phyloP scores from a whole-genome alignment of 768 basidiomycete genomes.

The Candolleomyces eurysporus region DNA sequence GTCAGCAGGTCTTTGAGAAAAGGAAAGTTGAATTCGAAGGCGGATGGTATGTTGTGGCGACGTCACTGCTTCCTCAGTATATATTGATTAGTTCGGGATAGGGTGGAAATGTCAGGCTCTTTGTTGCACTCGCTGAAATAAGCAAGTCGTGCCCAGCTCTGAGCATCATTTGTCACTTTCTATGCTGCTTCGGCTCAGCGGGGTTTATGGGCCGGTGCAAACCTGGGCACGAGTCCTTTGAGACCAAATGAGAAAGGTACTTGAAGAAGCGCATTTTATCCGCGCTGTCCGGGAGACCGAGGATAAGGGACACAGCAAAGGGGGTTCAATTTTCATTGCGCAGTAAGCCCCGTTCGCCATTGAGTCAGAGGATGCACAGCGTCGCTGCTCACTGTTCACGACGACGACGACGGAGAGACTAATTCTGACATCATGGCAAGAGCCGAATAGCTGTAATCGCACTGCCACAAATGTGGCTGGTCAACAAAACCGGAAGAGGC shows the following conservation, averaged over 20 bases:
- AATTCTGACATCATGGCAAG: not conserved
- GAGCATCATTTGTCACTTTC: not conserved
- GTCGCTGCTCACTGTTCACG: not conserved
- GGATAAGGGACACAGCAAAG: no score
- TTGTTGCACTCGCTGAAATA: not conserved
- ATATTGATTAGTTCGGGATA: no score
- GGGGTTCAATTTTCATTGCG: no score
- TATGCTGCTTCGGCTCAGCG: not conserved
- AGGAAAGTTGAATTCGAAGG: no score
- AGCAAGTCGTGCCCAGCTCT: not conserved
- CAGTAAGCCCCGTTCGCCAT: no score
- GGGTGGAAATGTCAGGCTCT: not conserved
- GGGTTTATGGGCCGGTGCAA: no score
- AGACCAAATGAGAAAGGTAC: no score
- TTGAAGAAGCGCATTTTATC: no score
- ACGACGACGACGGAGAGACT: slow-evolving; percentile 1
- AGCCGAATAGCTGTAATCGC: not conserved
- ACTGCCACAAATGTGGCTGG: not conserved
- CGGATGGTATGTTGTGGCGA: not conserved
- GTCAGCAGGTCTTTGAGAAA: no score
- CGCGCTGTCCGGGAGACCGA: no score
- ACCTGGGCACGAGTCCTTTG: no score
- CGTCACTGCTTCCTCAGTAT: not conserved
- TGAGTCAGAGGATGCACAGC: no score
- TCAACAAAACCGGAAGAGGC: not conserved